These are phyloP conservation scores for Hordeum pubiflorum DNA, from an alignment of 202 grass and related monocot genomes.

Conservation along the genomic window DNA sequence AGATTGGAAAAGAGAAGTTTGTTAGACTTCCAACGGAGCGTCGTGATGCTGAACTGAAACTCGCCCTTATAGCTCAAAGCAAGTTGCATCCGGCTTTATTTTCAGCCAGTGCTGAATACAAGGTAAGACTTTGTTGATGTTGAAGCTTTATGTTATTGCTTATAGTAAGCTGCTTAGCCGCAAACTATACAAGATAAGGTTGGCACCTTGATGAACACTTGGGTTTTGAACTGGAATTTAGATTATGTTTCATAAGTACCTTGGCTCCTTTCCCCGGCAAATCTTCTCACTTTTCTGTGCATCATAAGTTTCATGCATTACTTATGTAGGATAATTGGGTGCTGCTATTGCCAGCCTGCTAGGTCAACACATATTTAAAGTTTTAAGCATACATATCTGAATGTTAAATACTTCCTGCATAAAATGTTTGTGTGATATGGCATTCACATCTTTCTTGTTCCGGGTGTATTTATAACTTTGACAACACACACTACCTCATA, in stretches of 20 bases:
- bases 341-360: neutral
- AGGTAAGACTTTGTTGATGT: conserved; percentile 37
- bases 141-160: conserved; percentile 10
- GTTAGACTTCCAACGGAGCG: conserved; percentile 50
- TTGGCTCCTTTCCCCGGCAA: neutral
- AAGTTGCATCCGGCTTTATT: conserved; percentile 91
- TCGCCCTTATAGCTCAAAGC: conserved; percentile 57
- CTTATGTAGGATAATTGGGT: conserved; percentile 9
- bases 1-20: conserved; percentile 84
- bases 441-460: neutral
- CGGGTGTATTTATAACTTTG: neutral
- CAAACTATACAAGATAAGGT: neutral
- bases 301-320: neutral
- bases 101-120: conserved; percentile 69
- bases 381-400: conserved; percentile 7
- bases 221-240: neutral
- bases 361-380: conserved; percentile 12
- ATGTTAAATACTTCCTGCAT: neutral
- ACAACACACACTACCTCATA: neutral
- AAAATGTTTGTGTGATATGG: neutral
- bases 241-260: neutral
- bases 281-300: neutral
- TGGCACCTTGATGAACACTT: conserved; percentile 1
- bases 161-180: neutral
- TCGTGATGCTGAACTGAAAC: conserved; percentile 79